Base-by-base conservation (phyloP, 1,284 basidiomycete genomes). In the Mrakiaceae sp. region DNA sequence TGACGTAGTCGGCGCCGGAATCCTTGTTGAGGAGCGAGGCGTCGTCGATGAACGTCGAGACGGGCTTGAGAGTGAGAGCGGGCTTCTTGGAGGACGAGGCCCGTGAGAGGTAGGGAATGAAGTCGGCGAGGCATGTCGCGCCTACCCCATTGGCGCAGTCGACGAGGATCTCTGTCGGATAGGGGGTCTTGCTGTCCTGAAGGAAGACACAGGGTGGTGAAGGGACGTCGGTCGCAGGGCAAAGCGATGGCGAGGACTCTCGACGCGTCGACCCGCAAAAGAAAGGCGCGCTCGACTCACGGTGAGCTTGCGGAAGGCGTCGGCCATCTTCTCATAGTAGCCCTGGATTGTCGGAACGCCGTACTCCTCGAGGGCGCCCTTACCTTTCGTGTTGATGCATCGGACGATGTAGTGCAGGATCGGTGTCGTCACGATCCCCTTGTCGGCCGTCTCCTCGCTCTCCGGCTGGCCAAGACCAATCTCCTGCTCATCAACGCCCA, bases 101-200 rank as follows among this genome's bases (percentile, higher is more conserved):
- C 70, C 65, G 74, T 67, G 64, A 70, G 60, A 87, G 77, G 42
- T 75, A 79, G 44, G 80, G 82, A 58, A 87, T 80, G 68, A 82
- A 79, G 61, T 80, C 73, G 3, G 77, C 71, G 46, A 96, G 79
- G 50, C 87, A 85, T 10, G 83, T 79, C 8, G 90, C 85, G 49
- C 96, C 96, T 42, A 99, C 96, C 43, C 96, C 96, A 72, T 99
- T 98, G 43, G 96, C 96, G 74, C 96, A 98, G 76, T 99, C 96
- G 52, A 99, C 83, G 14, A 89, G 77, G 49, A 99, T 75, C 14
- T 86, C 82, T 3, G 81, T 73, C 5, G 71, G 58, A 11, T 75
- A 69, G 10, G 82, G 78, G 42, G 81, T 76, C 70, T 56, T 81
- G 74, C 75, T 87, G 81, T 70, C 87, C 86, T 67, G 80, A 75